Evolutionary conservation across 345 rosid genomes (phyloP), one percentile per base, ranked within the genome.

Genomic region (Ceriops decandra): DNA sequence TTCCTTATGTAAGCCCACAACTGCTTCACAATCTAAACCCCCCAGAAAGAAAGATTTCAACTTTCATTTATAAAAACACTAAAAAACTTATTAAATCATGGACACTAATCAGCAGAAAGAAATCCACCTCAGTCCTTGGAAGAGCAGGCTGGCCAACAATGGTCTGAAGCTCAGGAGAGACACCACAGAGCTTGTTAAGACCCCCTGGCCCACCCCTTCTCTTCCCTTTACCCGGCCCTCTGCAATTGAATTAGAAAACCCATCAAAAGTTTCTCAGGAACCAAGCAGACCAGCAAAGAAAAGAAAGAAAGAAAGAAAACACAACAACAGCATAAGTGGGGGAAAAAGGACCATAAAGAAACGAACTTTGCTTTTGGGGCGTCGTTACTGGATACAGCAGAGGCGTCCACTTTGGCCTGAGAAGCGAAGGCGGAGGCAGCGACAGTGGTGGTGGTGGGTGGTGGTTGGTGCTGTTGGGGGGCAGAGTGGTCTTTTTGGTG

Each of bases 191-290:
- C 85, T 93, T 93, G 91, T 88, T 90, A 58, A 93, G 63, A 32
- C 98, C 98, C 42, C 97, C 98, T 2, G 97, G 90, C 3, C 98
- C 98, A 58, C 98, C 98, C 79, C 85, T 86, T 78, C 98, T 89
- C 81, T 91, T 93, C 60, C 87, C 74, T 77, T 81, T 85, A 73
- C 81, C 87, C 17, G 93, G 86, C 68, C 80, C 82, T 77, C 97
- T 90, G 88, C 74, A 49, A 42, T 42, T 35, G 71, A 26, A 38
- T 46, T 8, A 69, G 61, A 58, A 24, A 60, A 26, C 67, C 51
- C 51, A 32, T 32, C 33, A 52, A 65, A 15, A 75, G 57, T 72
- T 57, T 75, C 81, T 22, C 6, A 22, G 6, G 16, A 22, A 56
- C 59, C 59, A 56, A 56, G 28, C 59, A 56, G 28, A 24, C 1